Base-by-base conservation (phyloP, 805 yeast species). In the Metschnikowia arizonensis region DNA sequence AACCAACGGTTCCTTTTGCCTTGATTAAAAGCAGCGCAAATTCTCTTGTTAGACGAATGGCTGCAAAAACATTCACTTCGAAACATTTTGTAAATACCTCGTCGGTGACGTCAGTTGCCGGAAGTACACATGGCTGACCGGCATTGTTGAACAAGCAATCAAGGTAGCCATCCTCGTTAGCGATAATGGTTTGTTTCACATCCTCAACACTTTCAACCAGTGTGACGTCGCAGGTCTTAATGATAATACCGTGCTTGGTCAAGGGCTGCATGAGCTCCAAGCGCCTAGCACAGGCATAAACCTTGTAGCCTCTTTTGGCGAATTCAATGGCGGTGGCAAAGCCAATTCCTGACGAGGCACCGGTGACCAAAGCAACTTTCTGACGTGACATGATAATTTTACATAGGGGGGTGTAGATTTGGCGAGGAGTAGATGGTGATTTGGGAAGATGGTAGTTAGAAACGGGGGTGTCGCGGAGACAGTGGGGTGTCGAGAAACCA, bases 251-350 rank as follows among this genome's bases (percentile, higher is more conserved):
- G 38, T 66, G 63, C n/a, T 70, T 57, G 17, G 65, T 63, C 47
- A 83, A 64, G 5, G 73, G 71, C 32, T 74, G 70, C 82, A 86
- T 82, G 3, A 77, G 78, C 39, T 72, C 81, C 26, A 77, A 55
- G 52, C 88, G 74, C 60, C 95, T 72, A 2, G 93, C 89, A 46
- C 85, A 82, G 0, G 90, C 90, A 58, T 78, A 84, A 0, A 85
- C 88, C 47, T 68, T 62, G 61, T 73, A 79, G 3, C 83, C 82
- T 46, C 76, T 63, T 17, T 58, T 48, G 18, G 72, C 79, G 40
- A 80, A 65, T 49, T 74, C 77, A 15, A 60, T 51, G 5, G 81
- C 72, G 5, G 78, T 51, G 17, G 67, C 69, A 47, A 63, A 72
- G 0, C 85, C 85, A 43, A 80, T 80, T 12, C 85, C 85, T 0